Conservation (phyloP, 768 basidiomycete genomes). For the Hericium rajendrae region DNA sequence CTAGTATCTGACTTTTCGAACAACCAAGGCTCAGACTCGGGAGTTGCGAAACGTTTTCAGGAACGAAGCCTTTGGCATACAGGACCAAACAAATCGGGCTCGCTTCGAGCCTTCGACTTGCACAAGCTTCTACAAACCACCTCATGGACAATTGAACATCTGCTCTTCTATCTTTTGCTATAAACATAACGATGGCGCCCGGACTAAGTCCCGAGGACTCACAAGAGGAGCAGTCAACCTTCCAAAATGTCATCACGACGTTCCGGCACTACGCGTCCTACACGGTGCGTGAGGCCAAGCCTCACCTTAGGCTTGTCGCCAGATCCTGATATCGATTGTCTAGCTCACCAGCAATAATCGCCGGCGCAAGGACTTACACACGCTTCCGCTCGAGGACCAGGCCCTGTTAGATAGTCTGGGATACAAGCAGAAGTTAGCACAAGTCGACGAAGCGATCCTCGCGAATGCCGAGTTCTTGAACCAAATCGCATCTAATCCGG, state of each 20-base stretch:
- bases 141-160: background rate
- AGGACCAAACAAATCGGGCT: background rate
- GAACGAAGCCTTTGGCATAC: background rate
- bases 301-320: background rate
- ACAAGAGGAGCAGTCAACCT: conserved; percentile 58
- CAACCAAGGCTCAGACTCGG: too few relatives aligned
- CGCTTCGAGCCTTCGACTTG: conserved; percentile 12
- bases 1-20: too few relatives aligned
- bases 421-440: conserved; percentile 70
- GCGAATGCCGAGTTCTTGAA: conserved; percentile 73
- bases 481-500: conserved; percentile 66
- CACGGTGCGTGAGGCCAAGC: conserved; percentile 39
- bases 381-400: conserved; percentile 59
- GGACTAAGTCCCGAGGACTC: conserved; percentile 18
- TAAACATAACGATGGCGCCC: background rate
- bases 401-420: conserved; percentile 57
- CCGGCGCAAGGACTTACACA: conserved; percentile 70
- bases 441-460: conserved; percentile 72
- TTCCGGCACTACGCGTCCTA: conserved; percentile 71
- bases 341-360: conserved; percentile 53
- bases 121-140: background rate
- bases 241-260: conserved; percentile 63
- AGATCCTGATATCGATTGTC: background rate
- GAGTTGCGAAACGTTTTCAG: background rate
- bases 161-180: background rate